Evolutionary conservation across 1,139 yeast genomes (phyloP), one percentile per base, ranked within the genome.

Genomic region (Candida gigantensis): DNA sequence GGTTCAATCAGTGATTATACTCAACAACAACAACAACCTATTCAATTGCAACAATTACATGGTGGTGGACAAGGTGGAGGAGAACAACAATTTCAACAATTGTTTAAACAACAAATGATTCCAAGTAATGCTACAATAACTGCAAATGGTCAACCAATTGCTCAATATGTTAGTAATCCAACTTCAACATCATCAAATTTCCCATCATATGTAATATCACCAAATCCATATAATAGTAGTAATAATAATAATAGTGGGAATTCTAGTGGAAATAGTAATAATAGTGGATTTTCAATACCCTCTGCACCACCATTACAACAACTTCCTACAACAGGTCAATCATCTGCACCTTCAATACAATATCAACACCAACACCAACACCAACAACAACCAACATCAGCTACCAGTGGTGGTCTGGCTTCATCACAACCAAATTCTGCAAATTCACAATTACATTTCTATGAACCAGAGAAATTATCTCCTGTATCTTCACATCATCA

Each of bases 151-250:
- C 24, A 6, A 18, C 10, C 21, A 6, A 24, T n/a, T 9, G 11
- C 18, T 12, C 44, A 37, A 34, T 26, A 23, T 16, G 17, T 33
- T 34, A 24, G 35, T 38, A 30, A 33, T 9, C 18, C 41, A n/a
- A n/a, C n/a, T n/a, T n/a, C n/a, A n/a, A n/a, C n/a, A n/a, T n/a
- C n/a, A 30, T 34, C 40, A 36, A 36, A 36, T 35, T 37, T 40
- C 19, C 44, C 21, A 35, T 28, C 45, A 8, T 53, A 50, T 35
- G 36, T 54, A 24, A 44, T 53, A 20, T 46, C 53, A 13, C 42
- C 54, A 6, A 53, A 47, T 31, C 55, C 57, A 12, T 55, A 50
- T 37, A 18, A 18, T 50, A 43, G 16, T 55, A 45, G 30, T 18
- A 18, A 18, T 7, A 18, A 18, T 7, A 18, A 18, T 7, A 18